phyloP scores from a whole-genome alignment of 148 eudicot species.

The Euryodendron excelsum region DNA sequence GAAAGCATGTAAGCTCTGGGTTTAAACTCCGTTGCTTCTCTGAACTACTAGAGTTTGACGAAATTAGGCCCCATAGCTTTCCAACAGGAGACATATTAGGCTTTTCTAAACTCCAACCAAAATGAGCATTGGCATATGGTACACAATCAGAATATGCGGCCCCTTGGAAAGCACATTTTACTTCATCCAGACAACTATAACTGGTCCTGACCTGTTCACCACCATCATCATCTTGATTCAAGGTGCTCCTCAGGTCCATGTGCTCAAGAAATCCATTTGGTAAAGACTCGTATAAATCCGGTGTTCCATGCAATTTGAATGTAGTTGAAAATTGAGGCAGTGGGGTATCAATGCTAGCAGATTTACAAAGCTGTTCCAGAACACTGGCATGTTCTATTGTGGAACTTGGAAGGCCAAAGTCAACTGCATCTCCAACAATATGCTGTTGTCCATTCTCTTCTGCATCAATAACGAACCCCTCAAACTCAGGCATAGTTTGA shows the following conservation, averaged over 20 bases:
- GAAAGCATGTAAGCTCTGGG: constrained; percentile 78
- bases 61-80: constrained; percentile 46
- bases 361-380: constrained; percentile 52
- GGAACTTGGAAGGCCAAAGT: constrained; percentile 38
- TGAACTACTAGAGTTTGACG: constrained; percentile 62
- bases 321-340: constrained; percentile 46
- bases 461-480: constrained; percentile 47
- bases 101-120: constrained; percentile 35
- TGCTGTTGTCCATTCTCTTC: constrained; percentile 28
- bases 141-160: constrained; percentile 44
- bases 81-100: constrained; percentile 59
- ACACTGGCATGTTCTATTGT: constrained; percentile 50
- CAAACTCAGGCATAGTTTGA: constrained; percentile 59
- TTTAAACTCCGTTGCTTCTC: constrained; percentile 54
- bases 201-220: constrained; percentile 20
- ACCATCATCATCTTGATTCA: constrained; percentile 26
- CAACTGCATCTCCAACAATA: constrained; percentile 27
- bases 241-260: constrained; percentile 30
- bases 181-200: constrained; percentile 21
- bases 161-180: constrained; percentile 29
- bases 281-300: constrained; percentile 48
- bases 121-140: constrained; percentile 42
- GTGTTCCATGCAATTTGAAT: constrained; percentile 29
- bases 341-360: constrained; percentile 57
- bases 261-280: constrained; percentile 61